Evolutionary conservation across 2,329 filamentous ascomycete species (phyloP), one percentile per base, ranked within the genome.

Genomic region (Colletotrichum plurivorum): DNA sequence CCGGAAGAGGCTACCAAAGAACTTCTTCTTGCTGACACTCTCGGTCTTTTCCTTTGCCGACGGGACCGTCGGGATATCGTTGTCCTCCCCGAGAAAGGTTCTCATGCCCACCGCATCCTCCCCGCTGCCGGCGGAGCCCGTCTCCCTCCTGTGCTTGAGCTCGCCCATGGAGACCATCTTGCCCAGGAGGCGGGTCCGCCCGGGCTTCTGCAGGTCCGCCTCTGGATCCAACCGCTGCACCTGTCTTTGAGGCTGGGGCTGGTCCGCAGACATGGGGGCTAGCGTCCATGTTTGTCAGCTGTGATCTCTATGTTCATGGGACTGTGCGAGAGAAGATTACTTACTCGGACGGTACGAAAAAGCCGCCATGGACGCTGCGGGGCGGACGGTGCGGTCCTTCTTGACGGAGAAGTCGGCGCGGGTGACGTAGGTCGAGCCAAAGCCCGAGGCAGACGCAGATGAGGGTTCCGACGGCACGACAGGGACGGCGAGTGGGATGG

Each of bases 131-230:
- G 43, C 43, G 39, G 55, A 56, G 16, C 13, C 39, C 18, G 36
- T 36, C 20, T 61, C 63, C n/a, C 51, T 51, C 31, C 56, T 46
- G n/a, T 57, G 51, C 51, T 61, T 69, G 43, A 69, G 62, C 51
- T 69, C 67, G 51, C 49, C 45, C 67, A 69, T 61, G 9, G 62
- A 69, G 31, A 27, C 67, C 39, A 61, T 39, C 51, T 67, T 69
- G 39, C 62, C 67, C 25, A 57, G 16, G n/a, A 61, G 16, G 22
- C 39, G 53, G 18, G 36, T 52, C 1, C 51, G 55, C n/a, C 55
- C 25, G 4, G 48, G 48, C n/a, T 13, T 52, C 25, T 52, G 55
- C 15, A 52, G 16, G 20, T 55, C 45, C 18, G 56, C 56, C 5
- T 51, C 52, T 4, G 45, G 41, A n/a, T 52, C 63, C 20, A 25